Base-by-base conservation (phyloP, 805 yeast genomes). In the Vanderwaltozyma polyspora region DNA sequence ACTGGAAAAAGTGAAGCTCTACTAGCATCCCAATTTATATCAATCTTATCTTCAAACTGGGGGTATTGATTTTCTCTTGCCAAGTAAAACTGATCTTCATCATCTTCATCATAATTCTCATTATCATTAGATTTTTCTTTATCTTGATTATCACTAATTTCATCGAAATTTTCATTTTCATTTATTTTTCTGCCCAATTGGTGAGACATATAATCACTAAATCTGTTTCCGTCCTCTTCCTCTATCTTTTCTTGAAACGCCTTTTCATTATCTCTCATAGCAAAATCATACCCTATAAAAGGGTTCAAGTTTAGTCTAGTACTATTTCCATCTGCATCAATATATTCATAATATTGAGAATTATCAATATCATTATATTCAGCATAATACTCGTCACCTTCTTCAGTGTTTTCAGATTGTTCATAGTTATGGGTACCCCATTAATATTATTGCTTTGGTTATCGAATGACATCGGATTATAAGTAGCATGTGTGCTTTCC, bases 331-430 rank as follows among this genome's bases (percentile, higher is more conserved):
- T 51, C 58, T 4, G 53, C 59, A 29, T 52, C 62, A 9, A 52
- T 59, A 25, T 54, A 56, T 19, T 59, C 64, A 22, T 50, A 57
- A 23, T 57, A 58, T 11, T 62, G 10, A 49, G 61, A 33, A 18
- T 55, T 49, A 28, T 61, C 51, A 19, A 48, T 47, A 13, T 44
- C 44, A 25, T 42, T 45, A 27, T 44, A 57, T 12, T 42, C 60
- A 21, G 49, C 49, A 31, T 50, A 59, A 31, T 56, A 64, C 15
- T 69, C 76, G 16, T 67, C 68, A 33, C 65, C 68, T 19, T 62
- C 68, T 9, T 62, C 69, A 3, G 79, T 81, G 23, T 89, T 87
- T 29, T 46, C 51, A 24, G 40, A 44, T 3, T 44, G 50, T 13
- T n/a, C 25, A 16, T 17, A 23, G 29, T 31, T 34, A 13, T 34